Conservation (phyloP, 495 filamentous ascomycete genomes). For the Hyaloscypha bicolor region DNA sequence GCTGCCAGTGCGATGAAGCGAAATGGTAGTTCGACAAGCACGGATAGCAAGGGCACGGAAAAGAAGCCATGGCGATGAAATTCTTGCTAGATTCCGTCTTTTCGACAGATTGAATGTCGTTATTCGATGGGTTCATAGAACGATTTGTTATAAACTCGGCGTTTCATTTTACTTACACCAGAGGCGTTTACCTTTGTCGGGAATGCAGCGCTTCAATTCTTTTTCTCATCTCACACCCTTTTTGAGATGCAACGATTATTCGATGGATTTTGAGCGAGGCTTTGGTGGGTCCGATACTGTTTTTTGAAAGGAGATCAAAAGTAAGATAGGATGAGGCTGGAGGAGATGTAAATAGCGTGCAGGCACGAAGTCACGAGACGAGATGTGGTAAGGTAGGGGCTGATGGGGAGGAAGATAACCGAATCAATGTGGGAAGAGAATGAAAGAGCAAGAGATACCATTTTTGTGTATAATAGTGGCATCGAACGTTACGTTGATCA, state of each 20-base stretch:
- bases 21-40: slow-evolving; percentile 18
- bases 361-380: slow-evolving; percentile 18
- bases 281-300: slow-evolving; percentile 4
- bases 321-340: background rate
- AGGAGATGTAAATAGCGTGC: slow-evolving; percentile 32
- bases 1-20: slow-evolving; percentile 31
- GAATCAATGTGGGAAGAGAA: background rate
- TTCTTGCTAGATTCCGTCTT: background rate
- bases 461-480: slow-evolving; percentile 26
- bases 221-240: background rate
- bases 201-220: slow-evolving; percentile 11
- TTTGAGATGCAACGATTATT: slow-evolving; percentile 6
- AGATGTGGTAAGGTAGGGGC: background rate
- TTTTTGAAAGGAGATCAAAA: slow-evolving; percentile 6
- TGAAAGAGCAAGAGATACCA: slow-evolving; percentile 1
- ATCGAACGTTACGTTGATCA: slow-evolving; percentile 19
- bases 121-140: background rate
- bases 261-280: background rate
- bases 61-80: slow-evolving; percentile 30
- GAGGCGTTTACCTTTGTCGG: slow-evolving; percentile 8
- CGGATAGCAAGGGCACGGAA: slow-evolving; percentile 23
- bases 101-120: slow-evolving; percentile 1
- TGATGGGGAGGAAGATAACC: background rate
- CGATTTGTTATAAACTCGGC: background rate
- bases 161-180: slow-evolving; percentile 2